These are phyloP conservation scores for Coemansia sp. DNA, from an alignment of 192 early-diverging fungal genomes.

Conservation along the genomic window DNA sequence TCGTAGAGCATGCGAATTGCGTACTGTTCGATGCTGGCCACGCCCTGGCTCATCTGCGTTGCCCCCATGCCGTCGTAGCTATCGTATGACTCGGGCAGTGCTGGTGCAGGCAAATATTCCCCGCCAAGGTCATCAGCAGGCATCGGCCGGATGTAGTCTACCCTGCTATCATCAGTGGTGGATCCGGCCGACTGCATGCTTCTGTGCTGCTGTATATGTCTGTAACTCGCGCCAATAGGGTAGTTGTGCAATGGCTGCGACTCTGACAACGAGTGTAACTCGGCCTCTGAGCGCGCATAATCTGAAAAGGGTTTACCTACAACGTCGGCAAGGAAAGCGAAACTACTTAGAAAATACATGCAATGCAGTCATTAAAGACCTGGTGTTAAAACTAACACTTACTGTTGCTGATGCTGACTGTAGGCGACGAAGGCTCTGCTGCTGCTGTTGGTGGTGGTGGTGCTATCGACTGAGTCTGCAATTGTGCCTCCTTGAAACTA, in stretches of 20 bases:
- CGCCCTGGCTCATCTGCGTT: neutral
- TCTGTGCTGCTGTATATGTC: conserved; percentile 1
- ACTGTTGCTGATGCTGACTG: conserved; percentile 13
- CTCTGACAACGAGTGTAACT: neutral
- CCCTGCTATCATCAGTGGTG: conserved; percentile 3
- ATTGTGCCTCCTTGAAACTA: conserved; percentile 51
- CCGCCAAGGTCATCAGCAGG: neutral
- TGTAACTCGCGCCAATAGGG: neutral
- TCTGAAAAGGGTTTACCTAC: conserved; percentile 3
- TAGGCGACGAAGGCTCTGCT: conserved; percentile 30
- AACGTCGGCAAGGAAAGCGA: no score
- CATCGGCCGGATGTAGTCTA: neutral
- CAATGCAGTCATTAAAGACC: neutral
- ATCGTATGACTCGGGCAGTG: conserved; percentile 7
- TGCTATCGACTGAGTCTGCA: neutral
- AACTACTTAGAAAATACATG: neutral
- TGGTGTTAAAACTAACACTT: neutral
- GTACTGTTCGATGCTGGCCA: conserved; percentile 47
- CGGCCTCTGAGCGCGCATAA: conserved; percentile 2
- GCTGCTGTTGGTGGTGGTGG: neutral
- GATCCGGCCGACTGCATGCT: neutral
- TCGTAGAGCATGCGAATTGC: conserved; percentile 52
- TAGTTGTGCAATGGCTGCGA: neutral
- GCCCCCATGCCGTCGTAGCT: conserved; percentile 8
- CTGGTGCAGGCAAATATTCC: neutral